Evolutionary conservation across 2,329 filamentous ascomycete genomes (phyloP).

Genomic region (Colletotrichum truncatum): DNA sequence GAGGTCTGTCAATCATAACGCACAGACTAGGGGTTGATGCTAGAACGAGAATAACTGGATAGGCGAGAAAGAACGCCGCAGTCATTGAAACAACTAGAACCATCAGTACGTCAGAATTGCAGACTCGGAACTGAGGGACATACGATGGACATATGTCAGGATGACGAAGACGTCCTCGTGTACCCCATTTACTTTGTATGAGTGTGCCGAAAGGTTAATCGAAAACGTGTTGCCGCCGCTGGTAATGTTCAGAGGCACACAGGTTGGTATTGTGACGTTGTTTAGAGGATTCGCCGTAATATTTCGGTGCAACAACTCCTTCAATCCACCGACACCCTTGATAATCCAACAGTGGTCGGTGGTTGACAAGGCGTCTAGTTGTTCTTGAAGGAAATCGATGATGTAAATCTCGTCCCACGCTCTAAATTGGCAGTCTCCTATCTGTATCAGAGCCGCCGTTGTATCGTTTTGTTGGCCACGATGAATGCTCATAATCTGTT

Average conservation of each 20-base stretch:
- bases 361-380: constrained; percentile 1
- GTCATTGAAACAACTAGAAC: constrained; percentile 8
- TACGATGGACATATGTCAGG: constrained; percentile 20
- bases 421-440: not conserved
- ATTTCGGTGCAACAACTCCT: constrained; percentile 5
- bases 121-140: not conserved
- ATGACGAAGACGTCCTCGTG: constrained; percentile 1
- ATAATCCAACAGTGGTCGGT: constrained; percentile 25
- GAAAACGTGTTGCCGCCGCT: constrained; percentile 14
- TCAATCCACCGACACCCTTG: constrained; percentile 15
- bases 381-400: constrained; percentile 21
- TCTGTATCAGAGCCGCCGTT: not conserved
- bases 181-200: constrained; percentile 9
- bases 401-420: constrained; percentile 22
- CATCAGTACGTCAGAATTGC: not conserved
- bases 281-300: constrained; percentile 17
- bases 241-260: constrained; percentile 13
- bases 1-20: constrained; percentile 23
- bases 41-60: constrained; percentile 14
- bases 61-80: constrained; percentile 16
- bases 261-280: constrained; percentile 22
- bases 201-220: constrained; percentile 12
- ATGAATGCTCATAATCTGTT: not conserved
- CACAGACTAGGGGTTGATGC: constrained; percentile 10
- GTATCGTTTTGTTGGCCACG: constrained; percentile 4